These are phyloP conservation scores for Eucalyptus regnans DNA, from an alignment of 345 rosid genomes.

Conservation along the genomic window DNA sequence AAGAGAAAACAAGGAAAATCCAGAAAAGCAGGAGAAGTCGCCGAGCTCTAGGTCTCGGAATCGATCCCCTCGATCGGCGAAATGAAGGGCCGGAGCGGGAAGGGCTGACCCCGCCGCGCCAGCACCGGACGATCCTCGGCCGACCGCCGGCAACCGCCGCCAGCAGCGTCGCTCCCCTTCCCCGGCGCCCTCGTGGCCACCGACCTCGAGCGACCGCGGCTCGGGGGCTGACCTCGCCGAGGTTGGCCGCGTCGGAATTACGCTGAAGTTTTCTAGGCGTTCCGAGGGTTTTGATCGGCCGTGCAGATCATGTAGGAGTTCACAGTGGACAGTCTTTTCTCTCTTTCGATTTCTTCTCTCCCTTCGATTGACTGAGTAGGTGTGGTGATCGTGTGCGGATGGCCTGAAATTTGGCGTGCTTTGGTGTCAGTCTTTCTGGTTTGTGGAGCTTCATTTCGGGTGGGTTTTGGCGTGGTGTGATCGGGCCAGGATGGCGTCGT, in stretches of 20 bases:
- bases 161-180: background rate
- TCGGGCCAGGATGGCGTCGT: conserved; percentile 14
- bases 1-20: background rate
- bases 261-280: background rate
- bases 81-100: background rate
- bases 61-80: background rate
- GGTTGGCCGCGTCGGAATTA: background rate
- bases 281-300: background rate
- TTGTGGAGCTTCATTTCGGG: background rate
- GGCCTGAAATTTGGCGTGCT: background rate
- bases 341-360: background rate
- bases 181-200: background rate
- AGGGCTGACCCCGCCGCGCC: background rate
- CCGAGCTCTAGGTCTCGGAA: background rate
- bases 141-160: background rate
- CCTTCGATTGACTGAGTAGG: background rate
- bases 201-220: background rate
- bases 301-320: background rate
- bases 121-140: background rate
- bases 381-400: background rate
- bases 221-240: background rate
- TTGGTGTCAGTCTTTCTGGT: background rate
- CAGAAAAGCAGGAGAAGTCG: background rate
- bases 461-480: background rate
- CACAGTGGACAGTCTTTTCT: background rate